Base-by-base conservation (phyloP, 2,329 filamentous ascomycete genomes). In the Talaromyces sp. region DNA sequence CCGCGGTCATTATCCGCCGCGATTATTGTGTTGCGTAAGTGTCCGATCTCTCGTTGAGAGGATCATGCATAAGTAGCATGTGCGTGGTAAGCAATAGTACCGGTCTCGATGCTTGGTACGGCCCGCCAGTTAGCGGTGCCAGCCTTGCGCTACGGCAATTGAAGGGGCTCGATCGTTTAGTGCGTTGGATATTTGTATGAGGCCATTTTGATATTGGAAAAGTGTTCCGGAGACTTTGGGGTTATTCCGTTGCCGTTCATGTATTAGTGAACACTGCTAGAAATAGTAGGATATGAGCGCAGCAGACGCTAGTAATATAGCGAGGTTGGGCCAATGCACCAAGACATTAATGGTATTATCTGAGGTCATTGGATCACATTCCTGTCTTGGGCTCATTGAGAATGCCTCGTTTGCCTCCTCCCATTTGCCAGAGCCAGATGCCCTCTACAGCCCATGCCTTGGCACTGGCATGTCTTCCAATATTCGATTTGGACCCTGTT, bases 391-490 rank as follows among this genome's bases (percentile, higher is more conserved):
- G 1, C 19, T n/a, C 14, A 13, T 52, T 26, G 17, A 73, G 62
- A 5, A 80, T 65, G 1, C 76, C 74, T 55, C 76, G 68, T 63
- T 77, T 72, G 75, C 78, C 81, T 76, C 76, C 85, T 71, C 89
- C 89, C 81, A 89, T 70, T 81, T 89, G 65, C 91, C 91, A 93
- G 63, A 96, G 75, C 93, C 93, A 97, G 17, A 97, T 77, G 1
- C 92, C 93, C 74, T 98, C 93, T 3, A 89, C 87, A 11, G 93
- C 93, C 80, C 93, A 96, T 0, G 89, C 88, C 68, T 87, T 85
- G 55, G 90, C 91, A 60, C 91, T 93, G 62, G 89, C 80, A 80
- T 97, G 93, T 0, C 87, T 70, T 6, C 75, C 74, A 62, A 77
- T 68, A 51, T 43, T 26, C 54, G 61, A 31, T 9, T 62, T 64